Evolutionary conservation across 768 basidiomycete genomes (phyloP).

Genomic region (Xanthoconium purpureum): DNA sequence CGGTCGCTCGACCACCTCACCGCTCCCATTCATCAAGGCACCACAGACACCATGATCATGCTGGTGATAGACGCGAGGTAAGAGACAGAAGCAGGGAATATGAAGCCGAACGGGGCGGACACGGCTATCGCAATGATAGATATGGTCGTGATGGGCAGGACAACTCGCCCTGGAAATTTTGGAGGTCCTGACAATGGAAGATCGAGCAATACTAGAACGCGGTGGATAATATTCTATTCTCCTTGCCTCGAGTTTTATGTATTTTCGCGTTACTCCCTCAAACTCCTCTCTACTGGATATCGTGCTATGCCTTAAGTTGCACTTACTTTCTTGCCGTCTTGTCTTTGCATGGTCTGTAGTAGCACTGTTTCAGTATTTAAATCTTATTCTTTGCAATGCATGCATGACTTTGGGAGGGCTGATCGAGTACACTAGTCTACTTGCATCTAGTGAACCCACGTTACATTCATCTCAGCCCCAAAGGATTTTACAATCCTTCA

Average conservation of each 20-base stretch:
- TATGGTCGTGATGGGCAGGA: slow-evolving; percentile 2
- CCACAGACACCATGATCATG: slow-evolving; percentile 6
- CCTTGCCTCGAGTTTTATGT: neutral
- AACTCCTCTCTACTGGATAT: slow-evolving; percentile 3
- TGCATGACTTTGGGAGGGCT: neutral
- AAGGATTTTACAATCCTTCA: slow-evolving; percentile 55
- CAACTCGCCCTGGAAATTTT: slow-evolving; percentile 9
- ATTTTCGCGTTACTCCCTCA: neutral
- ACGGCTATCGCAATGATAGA: slow-evolving; percentile 5
- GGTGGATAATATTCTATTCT: neutral
- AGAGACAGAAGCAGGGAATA: slow-evolving; percentile 7
- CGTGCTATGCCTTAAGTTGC: neutral
- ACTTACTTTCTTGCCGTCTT: neutral
- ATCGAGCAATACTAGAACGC: neutral
- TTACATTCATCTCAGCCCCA: neutral
- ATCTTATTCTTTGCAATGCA: neutral
- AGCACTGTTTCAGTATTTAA: neutral
- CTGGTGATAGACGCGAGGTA: slow-evolving; percentile 13
- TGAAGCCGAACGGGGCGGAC: neutral
- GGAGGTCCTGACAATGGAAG: slow-evolving; percentile 11
- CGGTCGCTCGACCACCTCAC: slow-evolving; percentile 5
- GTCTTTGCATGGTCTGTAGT: neutral
- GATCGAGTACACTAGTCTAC: neutral
- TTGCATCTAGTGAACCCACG: neutral
- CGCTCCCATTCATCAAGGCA: slow-evolving; percentile 21